phyloP scores from a whole-genome alignment of 108 stramenopile species.

The Fistulifera solaris region DNA sequence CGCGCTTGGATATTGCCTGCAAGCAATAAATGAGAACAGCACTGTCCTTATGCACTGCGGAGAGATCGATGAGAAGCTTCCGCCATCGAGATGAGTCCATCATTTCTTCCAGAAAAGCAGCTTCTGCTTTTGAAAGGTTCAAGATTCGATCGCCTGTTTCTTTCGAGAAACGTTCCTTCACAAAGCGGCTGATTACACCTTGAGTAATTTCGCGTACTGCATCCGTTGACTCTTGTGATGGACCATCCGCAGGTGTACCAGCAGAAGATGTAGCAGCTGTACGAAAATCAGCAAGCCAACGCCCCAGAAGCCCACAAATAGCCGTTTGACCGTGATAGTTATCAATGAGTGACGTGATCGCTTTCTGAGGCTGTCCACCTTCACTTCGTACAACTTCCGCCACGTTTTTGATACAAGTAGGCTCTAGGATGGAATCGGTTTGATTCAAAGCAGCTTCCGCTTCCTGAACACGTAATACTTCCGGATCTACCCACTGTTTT shows the following conservation, averaged over 20 bases:
- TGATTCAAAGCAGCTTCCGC: constrained; percentile 45
- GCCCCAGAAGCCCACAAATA: constrained; percentile 61
- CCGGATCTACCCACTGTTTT: constrained; percentile 37
- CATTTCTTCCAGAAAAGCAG: constrained; percentile 77
- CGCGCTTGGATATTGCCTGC: constrained; percentile 61
- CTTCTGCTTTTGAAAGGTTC: constrained; percentile 51
- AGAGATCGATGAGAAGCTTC: constrained; percentile 74
- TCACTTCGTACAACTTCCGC: constrained; percentile 26
- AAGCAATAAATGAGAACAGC: constrained; percentile 73
- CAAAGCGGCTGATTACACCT: constrained; percentile 50
- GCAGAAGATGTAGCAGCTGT: constrained; percentile 8
- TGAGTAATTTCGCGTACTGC: constrained; percentile 52
- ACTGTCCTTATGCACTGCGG: constrained; percentile 65
- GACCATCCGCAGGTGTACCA: not conserved
- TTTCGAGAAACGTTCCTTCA: constrained; percentile 68
- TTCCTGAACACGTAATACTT: constrained; percentile 29
- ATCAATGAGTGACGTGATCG: constrained; percentile 50
- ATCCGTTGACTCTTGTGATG: constrained; percentile 21
- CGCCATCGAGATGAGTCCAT: constrained; percentile 72
- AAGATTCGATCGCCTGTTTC: constrained; percentile 61
- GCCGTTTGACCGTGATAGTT: constrained; percentile 62
- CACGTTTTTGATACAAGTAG: constrained; percentile 41
- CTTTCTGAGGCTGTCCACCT: constrained; percentile 37
- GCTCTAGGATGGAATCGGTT: constrained; percentile 74
- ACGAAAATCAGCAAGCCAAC: constrained; percentile 67